A percentile compares a stretch with the other conserved stretches of the same genome.
Conservation (phyloP, 495 filamentous ascomycete species). For the Talaromyces borbonicus region DNA sequence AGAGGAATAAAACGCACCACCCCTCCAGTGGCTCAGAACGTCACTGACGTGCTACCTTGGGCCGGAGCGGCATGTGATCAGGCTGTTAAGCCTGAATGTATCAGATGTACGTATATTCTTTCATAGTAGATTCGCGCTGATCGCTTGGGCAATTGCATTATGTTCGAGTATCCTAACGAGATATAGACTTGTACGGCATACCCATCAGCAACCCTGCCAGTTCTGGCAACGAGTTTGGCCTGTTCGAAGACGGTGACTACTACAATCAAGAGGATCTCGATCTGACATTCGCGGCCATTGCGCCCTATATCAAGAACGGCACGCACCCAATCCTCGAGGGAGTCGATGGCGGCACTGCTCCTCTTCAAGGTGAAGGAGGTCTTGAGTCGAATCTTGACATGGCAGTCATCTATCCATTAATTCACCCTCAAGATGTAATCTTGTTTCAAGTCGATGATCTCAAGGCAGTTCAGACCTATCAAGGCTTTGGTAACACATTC, state of each 20-base stretch:
- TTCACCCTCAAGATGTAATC: conserved; percentile 39
- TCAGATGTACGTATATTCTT: conserved; percentile 14
- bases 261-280: conserved; percentile 41
- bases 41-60: not conserved
- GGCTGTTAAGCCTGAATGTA: conserved; percentile 34
- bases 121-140: not conserved
- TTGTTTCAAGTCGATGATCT: conserved; percentile 36
- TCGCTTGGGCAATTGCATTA: not conserved
- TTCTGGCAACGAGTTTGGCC: conserved; percentile 31
- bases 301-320: conserved; percentile 22
- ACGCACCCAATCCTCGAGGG: conserved; percentile 19
- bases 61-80: conserved; percentile 18
- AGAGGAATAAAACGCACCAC: not conserved
- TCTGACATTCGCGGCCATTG: conserved; percentile 36
- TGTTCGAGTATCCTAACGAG: not conserved
- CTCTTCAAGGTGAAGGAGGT: conserved; percentile 10
- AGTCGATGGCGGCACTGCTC: conserved; percentile 20
- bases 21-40: not conserved
- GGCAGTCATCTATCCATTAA: conserved; percentile 21
- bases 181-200: conserved; percentile 33
- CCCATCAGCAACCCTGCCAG: conserved; percentile 24
- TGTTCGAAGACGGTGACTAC: conserved; percentile 11
- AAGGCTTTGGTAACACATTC: conserved; percentile 26
- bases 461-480: conserved; percentile 24
- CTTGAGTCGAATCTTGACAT: conserved; percentile 24